Conservation (phyloP, 176 grass and related monocot genomes). For the Eragrostis curvula region DNA sequence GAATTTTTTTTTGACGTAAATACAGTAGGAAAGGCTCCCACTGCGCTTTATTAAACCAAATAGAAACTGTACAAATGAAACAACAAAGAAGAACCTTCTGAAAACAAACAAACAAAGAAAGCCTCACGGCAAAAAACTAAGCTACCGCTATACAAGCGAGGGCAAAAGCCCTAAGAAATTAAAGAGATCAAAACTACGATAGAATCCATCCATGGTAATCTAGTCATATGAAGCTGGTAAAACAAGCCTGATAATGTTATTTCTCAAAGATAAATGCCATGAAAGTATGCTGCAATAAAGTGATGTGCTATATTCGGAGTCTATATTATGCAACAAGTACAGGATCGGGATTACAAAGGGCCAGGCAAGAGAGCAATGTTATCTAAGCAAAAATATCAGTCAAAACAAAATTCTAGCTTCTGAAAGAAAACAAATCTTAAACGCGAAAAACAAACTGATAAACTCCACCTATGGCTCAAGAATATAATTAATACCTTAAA, state of each 20-base stretch:
- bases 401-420: background rate
- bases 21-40: no score
- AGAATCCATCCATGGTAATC: slow-evolving; percentile 36
- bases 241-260: background rate
- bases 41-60: no score
- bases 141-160: no score
- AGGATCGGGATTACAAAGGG: background rate
- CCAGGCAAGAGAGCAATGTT: background rate
- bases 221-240: slow-evolving; percentile 27
- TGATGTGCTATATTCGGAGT: background rate
- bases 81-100: no score
- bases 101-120: no score
- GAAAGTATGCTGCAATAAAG: background rate
- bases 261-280: slow-evolving; percentile 29
- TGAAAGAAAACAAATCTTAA: background rate
- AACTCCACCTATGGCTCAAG: background rate
- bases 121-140: no score
- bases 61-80: no score
- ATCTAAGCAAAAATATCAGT: background rate
- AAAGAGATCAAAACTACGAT: no score
- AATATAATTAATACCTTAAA: background rate
- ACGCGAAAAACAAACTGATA: background rate
- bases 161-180: no score
- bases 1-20: no score
- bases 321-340: background rate